Evolutionary conservation across 768 basidiomycete genomes (phyloP).

Genomic region (Ephemerocybe angulata): DNA sequence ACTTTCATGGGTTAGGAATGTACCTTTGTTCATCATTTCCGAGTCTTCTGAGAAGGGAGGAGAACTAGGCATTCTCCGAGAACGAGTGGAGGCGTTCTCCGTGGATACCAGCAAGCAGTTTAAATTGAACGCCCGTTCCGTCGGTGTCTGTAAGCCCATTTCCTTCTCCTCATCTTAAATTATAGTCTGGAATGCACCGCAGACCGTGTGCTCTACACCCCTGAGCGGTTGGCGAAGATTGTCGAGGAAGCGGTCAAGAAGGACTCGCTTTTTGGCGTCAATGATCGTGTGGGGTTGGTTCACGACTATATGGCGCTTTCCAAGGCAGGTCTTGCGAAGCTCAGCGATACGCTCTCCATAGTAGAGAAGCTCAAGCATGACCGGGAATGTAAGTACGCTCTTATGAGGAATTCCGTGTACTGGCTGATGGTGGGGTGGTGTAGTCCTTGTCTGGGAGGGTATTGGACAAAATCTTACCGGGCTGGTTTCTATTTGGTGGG

Average conservation of each 20-base stretch:
- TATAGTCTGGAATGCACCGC: not conserved
- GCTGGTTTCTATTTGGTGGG: conserved; percentile 78
- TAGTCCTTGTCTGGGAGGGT: conserved; percentile 81
- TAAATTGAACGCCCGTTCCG: conserved; percentile 88
- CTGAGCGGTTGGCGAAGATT: conserved; percentile 73
- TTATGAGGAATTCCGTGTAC: not conserved
- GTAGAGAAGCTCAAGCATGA: conserved; percentile 68
- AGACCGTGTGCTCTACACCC: conserved; percentile 86
- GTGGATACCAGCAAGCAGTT: conserved; percentile 73
- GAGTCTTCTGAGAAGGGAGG: conserved; percentile 57
- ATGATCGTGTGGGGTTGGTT: conserved; percentile 87
- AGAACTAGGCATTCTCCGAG: conserved; percentile 55
- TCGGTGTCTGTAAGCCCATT: conserved; percentile 73
- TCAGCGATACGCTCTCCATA: conserved; percentile 75
- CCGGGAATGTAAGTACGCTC: conserved; percentile 59
- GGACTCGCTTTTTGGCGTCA: conserved; percentile 64
- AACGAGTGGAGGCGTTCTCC: conserved; percentile 64
- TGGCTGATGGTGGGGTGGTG: not conserved
- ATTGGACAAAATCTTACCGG: conserved; percentile 53
- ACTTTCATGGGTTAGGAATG: conserved; percentile 51
- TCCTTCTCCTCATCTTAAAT: not conserved
- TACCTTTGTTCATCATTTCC: conserved; percentile 75
- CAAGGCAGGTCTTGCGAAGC: conserved; percentile 74
- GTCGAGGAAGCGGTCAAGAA: conserved; percentile 73
- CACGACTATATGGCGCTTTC: conserved; percentile 79